Percentiles rank a stretch among this genome's conserved stretches.
These are phyloP conservation scores for Fusarium pseudocircinatum DNA, from an alignment of 2,329 filamentous ascomycete species.

Conservation along the genomic window DNA sequence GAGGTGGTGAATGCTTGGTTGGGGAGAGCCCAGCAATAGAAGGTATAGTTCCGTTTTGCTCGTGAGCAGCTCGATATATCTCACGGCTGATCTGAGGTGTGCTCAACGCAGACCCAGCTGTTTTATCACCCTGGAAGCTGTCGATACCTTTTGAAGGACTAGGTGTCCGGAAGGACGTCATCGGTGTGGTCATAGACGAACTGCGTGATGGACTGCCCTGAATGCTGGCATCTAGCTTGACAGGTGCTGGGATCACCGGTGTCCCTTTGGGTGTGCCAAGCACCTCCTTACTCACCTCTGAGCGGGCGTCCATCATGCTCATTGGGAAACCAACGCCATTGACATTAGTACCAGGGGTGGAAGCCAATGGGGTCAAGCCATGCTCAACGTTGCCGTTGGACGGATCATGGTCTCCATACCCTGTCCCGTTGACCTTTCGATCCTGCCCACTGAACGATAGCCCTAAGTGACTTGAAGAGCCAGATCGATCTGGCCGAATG, in stretches of 20 bases:
- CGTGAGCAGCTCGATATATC: constrained; percentile 40
- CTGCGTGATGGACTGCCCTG: constrained; percentile 19
- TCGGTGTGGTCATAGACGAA: constrained; percentile 25
- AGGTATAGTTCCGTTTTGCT: constrained; percentile 51
- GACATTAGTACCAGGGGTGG: constrained; percentile 13
- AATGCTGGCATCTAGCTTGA: constrained; percentile 34
- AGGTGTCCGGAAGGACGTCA: constrained; percentile 33
- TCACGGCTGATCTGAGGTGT: constrained; percentile 44
- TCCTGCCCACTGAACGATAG: not conserved
- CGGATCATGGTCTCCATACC: constrained; percentile 1
- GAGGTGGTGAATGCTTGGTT: constrained; percentile 61
- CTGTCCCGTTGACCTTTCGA: not conserved
- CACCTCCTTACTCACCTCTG: constrained; percentile 11
- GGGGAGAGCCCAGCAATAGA: constrained; percentile 61
- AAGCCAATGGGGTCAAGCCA: constrained; percentile 16
- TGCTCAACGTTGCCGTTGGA: constrained; percentile 21
- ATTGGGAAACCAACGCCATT: constrained; percentile 21
- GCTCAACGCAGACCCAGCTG: constrained; percentile 40
- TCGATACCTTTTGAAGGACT: constrained; percentile 40
- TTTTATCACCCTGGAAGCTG: constrained; percentile 35
- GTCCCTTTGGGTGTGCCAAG: constrained; percentile 19
- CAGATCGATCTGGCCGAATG: not conserved
- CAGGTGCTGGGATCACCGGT: constrained; percentile 37
- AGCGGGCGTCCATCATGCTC: not conserved
- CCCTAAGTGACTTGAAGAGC: constrained; percentile 12